A percentile compares a stretch with the other conserved stretches of the same genome.
Conservation (phyloP, 352 stramenopile genomes). For the Globisporangium solare region DNA sequence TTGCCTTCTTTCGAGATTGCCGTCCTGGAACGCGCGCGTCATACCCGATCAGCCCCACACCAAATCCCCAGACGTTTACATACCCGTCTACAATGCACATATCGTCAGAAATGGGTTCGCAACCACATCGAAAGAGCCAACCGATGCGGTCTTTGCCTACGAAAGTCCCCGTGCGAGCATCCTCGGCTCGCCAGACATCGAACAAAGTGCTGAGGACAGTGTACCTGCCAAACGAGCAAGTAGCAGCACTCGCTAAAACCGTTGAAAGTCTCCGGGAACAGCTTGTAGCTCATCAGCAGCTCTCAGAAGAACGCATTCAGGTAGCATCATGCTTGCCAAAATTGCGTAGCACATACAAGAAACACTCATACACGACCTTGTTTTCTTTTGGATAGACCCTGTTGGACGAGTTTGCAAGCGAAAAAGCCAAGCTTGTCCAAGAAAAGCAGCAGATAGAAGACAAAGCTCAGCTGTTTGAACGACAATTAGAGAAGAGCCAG, state of each 20-base stretch:
- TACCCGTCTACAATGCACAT: constrained; percentile 81
- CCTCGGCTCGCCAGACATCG: constrained; percentile 9
- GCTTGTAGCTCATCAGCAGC: constrained; percentile 44
- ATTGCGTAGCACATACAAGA: background rate
- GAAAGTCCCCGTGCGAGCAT: constrained; percentile 16
- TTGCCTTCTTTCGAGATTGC: constrained; percentile 77
- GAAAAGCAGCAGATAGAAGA: constrained; percentile 31
- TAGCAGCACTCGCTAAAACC: constrained; percentile 36
- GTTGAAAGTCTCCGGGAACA: constrained; percentile 61
- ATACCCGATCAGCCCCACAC: constrained; percentile 31
- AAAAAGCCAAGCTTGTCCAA: constrained; percentile 48
- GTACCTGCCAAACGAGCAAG: constrained; percentile 75
- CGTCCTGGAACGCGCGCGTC: constrained; percentile 42
- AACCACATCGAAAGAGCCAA: constrained; percentile 1
- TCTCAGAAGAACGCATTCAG: constrained; percentile 56
- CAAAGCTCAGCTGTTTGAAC: constrained; percentile 31
- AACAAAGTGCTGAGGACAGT: constrained; percentile 67
- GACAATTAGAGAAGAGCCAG: constrained; percentile 50
- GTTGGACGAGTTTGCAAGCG: constrained; percentile 45
- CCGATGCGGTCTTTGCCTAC: background rate
- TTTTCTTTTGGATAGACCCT: constrained; percentile 25
- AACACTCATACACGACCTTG: background rate
- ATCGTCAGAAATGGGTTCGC: constrained; percentile 24
- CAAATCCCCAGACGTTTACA: constrained; percentile 34
- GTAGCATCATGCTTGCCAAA: constrained; percentile 20